Conservation (phyloP, 108 stramenopile species). For the Nitzschia sp. region DNA sequence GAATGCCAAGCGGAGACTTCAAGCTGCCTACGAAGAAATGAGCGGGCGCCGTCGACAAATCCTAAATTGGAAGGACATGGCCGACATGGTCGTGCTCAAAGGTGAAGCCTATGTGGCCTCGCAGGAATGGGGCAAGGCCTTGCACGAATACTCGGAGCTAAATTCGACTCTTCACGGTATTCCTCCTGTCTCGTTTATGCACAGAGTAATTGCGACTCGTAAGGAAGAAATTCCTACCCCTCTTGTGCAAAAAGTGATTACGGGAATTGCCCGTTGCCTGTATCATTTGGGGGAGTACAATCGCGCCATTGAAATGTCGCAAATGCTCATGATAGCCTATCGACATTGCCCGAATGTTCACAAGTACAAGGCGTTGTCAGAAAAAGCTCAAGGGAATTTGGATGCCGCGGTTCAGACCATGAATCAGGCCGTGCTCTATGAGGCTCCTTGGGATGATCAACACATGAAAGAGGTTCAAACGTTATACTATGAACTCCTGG, state of each 20-base stretch:
- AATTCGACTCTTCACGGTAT: no score
- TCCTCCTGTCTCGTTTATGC: no score
- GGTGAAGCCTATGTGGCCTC: no score
- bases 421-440: conserved; percentile 44
- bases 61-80: no score
- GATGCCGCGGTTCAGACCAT: conserved; percentile 32
- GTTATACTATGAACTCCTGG: conserved; percentile 5
- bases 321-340: conserved; percentile 48
- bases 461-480: conserved; percentile 12
- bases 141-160: no score
- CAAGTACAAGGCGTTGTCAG: conserved; percentile 50
- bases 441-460: conserved; percentile 51
- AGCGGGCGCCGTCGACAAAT: no score
- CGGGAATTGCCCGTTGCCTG: conserved; percentile 37
- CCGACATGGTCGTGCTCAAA: no score
- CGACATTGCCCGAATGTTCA: conserved; percentile 52
- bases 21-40: no score
- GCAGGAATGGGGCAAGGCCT: no score
- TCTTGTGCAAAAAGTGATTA: neutral
- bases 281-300: conserved; percentile 39
- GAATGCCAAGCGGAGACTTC: no score
- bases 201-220: no score
- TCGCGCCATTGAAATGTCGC: conserved; percentile 21
- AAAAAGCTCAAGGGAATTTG: conserved; percentile 35
- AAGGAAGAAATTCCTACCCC: no score